Evolutionary conservation across 2,329 filamentous ascomycete genomes (phyloP).

Genomic region (Nemania sp.): DNA sequence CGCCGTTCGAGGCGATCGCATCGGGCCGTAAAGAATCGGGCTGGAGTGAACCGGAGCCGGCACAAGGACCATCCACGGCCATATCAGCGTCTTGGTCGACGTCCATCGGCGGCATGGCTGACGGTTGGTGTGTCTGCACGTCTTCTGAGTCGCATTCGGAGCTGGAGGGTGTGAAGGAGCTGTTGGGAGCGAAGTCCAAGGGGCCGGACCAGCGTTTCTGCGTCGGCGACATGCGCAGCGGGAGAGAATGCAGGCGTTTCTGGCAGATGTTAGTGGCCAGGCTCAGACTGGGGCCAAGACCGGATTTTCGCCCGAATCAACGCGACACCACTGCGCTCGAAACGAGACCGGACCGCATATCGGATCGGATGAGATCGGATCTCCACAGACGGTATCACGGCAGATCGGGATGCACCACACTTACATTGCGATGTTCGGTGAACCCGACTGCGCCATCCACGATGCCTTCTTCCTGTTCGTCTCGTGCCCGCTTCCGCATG

Average conservation of each 20-base stretch:
- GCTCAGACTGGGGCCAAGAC: too few species aligned
- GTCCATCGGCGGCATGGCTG: slow-evolving; percentile 34
- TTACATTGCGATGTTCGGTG: slow-evolving; percentile 41
- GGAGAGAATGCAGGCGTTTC: slow-evolving; percentile 60
- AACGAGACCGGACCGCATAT: too few species aligned
- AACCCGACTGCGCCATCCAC: slow-evolving; percentile 34
- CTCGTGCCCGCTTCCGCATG: slow-evolving; percentile 37
- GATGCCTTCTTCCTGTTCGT: slow-evolving; percentile 34
- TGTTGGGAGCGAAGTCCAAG: slow-evolving; percentile 33
- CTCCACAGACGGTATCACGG: neutral
- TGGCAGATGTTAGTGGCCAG: slow-evolving; percentile 31
- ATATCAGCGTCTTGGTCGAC: slow-evolving; percentile 55
- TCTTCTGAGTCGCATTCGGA: slow-evolving; percentile 48
- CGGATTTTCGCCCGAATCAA: too few species aligned
- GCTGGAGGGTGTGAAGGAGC: slow-evolving; percentile 46
- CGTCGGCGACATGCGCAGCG: slow-evolving; percentile 51
- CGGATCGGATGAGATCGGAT: too few species aligned
- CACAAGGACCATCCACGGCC: slow-evolving; percentile 46
- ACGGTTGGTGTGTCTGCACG: slow-evolving; percentile 31
- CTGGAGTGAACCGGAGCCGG: slow-evolving; percentile 34
- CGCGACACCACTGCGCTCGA: too few species aligned
- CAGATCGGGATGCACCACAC: slow-evolving; percentile 19
- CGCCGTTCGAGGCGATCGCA: slow-evolving; percentile 38
- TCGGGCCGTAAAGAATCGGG: slow-evolving; percentile 41
- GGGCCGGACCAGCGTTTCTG: slow-evolving; percentile 42